Conservation (phyloP, 306 rosid species). For the Pyrus bretschneideri region DNA sequence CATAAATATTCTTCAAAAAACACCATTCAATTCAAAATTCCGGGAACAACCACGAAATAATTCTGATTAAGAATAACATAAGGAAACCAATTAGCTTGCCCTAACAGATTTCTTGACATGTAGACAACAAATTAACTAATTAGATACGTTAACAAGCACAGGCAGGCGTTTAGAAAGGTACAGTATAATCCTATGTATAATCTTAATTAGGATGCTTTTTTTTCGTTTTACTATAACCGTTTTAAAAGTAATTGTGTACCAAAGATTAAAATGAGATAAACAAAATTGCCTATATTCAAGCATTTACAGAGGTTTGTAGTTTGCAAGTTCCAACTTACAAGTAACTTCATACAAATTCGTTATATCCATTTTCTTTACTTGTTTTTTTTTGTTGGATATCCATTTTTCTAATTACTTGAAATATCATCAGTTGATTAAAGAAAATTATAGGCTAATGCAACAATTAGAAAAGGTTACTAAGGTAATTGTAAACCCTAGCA, state of each 20-base stretch:
- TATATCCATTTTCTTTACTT: no score
- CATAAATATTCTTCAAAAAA: no score
- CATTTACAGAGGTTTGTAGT: not conserved
- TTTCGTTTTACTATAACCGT: no score
- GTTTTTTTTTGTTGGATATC: not conserved
- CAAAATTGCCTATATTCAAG: no score
- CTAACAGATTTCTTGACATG: not conserved
- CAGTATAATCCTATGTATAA: no score
- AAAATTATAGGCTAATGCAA: not conserved
- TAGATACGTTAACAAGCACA: no score
- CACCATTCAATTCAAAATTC: no score
- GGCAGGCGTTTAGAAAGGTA: not conserved
- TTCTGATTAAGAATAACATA: not conserved
- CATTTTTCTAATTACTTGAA: not conserved
- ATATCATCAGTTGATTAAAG: not conserved
- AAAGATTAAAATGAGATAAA: no score
- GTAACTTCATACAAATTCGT: not conserved
- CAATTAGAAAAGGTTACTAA: not conserved
- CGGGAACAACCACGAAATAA: not conserved
- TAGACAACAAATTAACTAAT: not conserved
- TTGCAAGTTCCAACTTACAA: not conserved
- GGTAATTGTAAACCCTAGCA: constrained; percentile 7
- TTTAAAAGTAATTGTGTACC: no score
- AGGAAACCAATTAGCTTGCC: not conserved
- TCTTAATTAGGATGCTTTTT: no score